A percentile compares a stretch with the other conserved stretches of the same genome.
Conservation (phyloP, 2,329 filamentous ascomycete species). For the Apiospora saccharicola region DNA sequence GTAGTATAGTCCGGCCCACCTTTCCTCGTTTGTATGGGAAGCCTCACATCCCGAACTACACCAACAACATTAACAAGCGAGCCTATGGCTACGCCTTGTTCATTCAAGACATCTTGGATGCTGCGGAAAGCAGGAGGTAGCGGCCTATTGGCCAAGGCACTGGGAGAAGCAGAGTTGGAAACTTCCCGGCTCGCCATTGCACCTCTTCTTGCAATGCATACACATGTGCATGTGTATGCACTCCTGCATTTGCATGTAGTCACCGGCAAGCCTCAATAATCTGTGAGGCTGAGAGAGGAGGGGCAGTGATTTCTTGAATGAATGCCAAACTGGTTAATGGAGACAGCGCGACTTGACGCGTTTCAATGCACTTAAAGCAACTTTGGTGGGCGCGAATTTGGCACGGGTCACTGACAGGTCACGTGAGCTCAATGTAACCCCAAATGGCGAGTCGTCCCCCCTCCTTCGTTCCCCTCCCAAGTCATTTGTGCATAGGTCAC, state of each 20-base stretch:
- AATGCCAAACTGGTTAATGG: neutral
- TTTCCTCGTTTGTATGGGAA: slow-evolving; percentile 58
- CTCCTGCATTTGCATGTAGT: neutral
- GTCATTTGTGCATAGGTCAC: slow-evolving; percentile 15
- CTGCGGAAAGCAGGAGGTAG: slow-evolving; percentile 44
- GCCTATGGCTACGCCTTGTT: slow-evolving; percentile 36
- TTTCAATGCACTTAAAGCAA: neutral
- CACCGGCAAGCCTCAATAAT: neutral
- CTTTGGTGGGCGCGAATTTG: slow-evolving; percentile 17
- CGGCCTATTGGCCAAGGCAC: slow-evolving; percentile 29
- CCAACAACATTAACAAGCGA: slow-evolving; percentile 69
- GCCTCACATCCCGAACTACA: slow-evolving; percentile 70
- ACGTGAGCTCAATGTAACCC: neutral
- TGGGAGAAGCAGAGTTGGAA: neutral
- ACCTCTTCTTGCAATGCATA: neutral
- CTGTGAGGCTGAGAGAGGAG: neutral
- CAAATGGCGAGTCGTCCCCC: neutral
- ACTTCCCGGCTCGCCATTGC: neutral
- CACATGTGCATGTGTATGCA: neutral
- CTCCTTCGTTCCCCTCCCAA: slow-evolving; percentile 9
- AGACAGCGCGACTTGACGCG: slow-evolving; percentile 9
- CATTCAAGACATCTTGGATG: slow-evolving; percentile 54
- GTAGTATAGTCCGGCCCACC: slow-evolving; percentile 49
- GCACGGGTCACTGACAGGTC: neutral
- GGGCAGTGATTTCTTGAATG: neutral